Conservation (phyloP, 2,329 filamentous ascomycete genomes). For the Huntiella moniliformis region DNA sequence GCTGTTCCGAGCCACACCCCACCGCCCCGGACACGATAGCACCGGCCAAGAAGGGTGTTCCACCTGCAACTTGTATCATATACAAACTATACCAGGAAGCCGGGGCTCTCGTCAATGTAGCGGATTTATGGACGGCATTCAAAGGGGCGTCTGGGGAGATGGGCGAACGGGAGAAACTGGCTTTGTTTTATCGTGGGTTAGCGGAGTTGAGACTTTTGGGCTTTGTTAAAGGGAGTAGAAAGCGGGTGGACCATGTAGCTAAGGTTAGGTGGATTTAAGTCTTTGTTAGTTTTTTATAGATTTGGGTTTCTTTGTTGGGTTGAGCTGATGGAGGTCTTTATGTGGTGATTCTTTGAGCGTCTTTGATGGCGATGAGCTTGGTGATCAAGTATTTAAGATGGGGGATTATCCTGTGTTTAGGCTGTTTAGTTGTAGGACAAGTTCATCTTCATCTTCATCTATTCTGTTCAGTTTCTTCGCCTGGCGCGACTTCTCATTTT, state of each 20-base stretch:
- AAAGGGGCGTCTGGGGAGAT: slow-evolving; percentile 37
- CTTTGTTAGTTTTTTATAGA: background rate
- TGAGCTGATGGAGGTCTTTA: background rate
- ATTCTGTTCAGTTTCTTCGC: background rate
- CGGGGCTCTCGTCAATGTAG: slow-evolving; percentile 57
- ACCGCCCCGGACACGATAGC: background rate
- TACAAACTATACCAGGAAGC: slow-evolving; percentile 68
- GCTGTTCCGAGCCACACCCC: slow-evolving; percentile 29
- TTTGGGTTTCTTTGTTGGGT: slow-evolving; percentile 2
- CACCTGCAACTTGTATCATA: slow-evolving; percentile 53
- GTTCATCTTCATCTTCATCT: background rate
- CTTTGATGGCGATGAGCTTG: background rate
- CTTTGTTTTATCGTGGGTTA: slow-evolving; percentile 67
- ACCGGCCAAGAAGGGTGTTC: slow-evolving; percentile 19
- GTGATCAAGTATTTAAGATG: too few species aligned
- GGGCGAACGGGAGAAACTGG: slow-evolving; percentile 38
- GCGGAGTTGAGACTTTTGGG: slow-evolving; percentile 75
- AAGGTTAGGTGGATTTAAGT: slow-evolving; percentile 63
- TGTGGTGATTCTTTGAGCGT: background rate
- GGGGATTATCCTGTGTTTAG: too few species aligned
- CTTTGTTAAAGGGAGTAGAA: slow-evolving; percentile 73
- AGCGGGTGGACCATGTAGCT: slow-evolving; percentile 79
- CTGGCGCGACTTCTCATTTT: background rate
- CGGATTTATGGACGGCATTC: slow-evolving; percentile 65
- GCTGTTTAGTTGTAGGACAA: too few species aligned